phyloP scores from a whole-genome alignment of 805 yeast genomes.

The Saccharomycopsis sp. region DNA sequence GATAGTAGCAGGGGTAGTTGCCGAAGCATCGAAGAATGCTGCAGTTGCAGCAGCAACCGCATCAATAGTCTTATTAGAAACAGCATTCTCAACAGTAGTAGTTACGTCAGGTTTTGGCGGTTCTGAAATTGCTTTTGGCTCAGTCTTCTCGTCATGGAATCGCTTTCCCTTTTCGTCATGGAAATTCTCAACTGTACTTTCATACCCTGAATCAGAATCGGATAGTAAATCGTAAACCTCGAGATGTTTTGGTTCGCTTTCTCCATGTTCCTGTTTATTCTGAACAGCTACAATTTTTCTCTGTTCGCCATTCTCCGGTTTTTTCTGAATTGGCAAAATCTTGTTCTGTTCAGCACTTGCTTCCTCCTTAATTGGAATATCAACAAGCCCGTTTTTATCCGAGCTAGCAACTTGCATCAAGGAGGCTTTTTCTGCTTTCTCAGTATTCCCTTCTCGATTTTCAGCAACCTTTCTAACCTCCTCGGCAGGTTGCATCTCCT shows the following conservation, averaged over 20 bases:
- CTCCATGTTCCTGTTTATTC: not conserved
- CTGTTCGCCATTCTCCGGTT: not conserved
- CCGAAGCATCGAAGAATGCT: not conserved
- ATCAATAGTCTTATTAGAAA: not conserved
- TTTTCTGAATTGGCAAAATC: not conserved
- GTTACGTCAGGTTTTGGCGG: not conserved
- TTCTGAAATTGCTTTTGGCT: not conserved
- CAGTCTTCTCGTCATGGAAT: not conserved
- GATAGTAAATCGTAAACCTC: conserved; percentile 1
- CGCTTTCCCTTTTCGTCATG: not conserved
- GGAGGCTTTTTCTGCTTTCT: not conserved
- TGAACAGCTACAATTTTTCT: not conserved
- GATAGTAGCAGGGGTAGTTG: not conserved
- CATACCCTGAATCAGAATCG: not conserved
- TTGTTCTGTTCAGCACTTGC: not conserved
- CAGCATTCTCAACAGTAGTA: not conserved
- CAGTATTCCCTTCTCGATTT: not conserved
- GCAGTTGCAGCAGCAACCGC: not conserved
- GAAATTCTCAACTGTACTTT: not conserved
- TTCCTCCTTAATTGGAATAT: not conserved
- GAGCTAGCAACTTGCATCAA: not conserved
- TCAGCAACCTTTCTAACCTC: not conserved
- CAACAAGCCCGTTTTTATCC: not conserved
- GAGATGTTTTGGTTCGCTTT: not conserved
- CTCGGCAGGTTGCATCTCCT: not conserved